Evolutionary conservation across 2,329 filamentous ascomycete species (phyloP), one percentile per base, ranked within the genome.

Genomic region (Microdochium trichocladiopsis): DNA sequence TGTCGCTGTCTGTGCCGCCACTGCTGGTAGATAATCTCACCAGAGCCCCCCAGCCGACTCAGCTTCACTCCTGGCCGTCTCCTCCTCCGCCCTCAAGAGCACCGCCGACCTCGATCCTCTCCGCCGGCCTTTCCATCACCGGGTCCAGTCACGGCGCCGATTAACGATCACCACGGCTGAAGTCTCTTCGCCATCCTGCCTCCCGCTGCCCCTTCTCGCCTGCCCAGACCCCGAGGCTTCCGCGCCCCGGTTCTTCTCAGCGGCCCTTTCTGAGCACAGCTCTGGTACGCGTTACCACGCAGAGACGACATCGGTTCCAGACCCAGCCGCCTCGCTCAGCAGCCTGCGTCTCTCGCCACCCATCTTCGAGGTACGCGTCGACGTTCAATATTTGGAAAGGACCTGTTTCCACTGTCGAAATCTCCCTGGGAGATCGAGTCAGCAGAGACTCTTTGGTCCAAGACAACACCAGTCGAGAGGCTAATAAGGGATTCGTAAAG

Each of bases 1-100:
- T 45, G 41, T 45, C 41, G 41, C 41, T 45, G n/a, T 45, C 21
- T 16, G 12, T 18, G 18, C 41, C 41, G 41, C 41, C 41, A 45
- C 41, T 45, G 41, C 41, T 45, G 41, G 41, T 45, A 45, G 41
- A 45, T 45, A 45, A 45, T 45, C 41, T 45, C 41, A 18, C 41
- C 41, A 45, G 12, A 45, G 41, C 41, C 41, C 36, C 41, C 41
- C 41, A 45, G n/a, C n/a, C n/a, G n/a, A n/a, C n/a, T n/a, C n/a
- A n/a, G 41, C 41, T 45, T 45, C 41, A 45, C 41, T 12, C 22
- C n/a, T 45, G 6, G 16, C 41, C 41, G 6, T 8, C 18, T 18
- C n/a, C 41, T 45, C 41, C 41, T 45, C 41, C 41, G 41, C 41
- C 41, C 14, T 45, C 41, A 21, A 22, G 41, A 45, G 16, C 41